A percentile compares a stretch with the other conserved stretches of the same genome.
Conservation (phyloP, 331 rosid species). For the Malus hybrid region DNA sequence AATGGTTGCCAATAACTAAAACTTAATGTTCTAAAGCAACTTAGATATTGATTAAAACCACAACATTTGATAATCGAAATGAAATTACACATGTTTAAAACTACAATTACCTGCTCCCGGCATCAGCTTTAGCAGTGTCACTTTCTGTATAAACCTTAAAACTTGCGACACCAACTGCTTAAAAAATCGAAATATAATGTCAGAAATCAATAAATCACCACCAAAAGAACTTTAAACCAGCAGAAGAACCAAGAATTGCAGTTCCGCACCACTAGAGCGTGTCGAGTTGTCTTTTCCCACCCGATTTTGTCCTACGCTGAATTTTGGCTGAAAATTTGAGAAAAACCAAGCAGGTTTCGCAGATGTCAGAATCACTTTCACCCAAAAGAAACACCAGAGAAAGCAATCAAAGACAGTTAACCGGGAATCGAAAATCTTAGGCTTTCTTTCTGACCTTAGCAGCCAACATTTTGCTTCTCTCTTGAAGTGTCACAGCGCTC, state of each 20-base stretch:
- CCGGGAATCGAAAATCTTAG: not conserved
- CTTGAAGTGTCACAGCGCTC: not conserved
- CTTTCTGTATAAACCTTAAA: conserved; percentile 52
- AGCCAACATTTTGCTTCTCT: conserved; percentile 9
- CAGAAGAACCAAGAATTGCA: not conserved
- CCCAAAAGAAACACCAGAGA: not conserved
- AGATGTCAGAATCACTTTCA: not conserved
- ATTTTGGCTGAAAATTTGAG: not conserved
- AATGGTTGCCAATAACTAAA: too few relatives aligned
- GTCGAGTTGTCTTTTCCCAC: not conserved
- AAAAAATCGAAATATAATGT: not conserved
- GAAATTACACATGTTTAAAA: not conserved
- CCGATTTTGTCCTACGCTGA: not conserved
- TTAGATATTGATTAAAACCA: not conserved
- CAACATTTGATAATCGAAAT: not conserved
- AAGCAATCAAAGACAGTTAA: not conserved
- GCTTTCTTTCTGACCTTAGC: conserved; percentile 13
- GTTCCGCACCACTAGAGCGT: not conserved
- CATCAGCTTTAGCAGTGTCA: conserved; percentile 28
- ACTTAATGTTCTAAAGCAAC: not conserved
- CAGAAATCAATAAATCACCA: not conserved
- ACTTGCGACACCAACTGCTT: conserved; percentile 10
- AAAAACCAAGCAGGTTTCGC: not conserved
- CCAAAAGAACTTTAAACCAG: not conserved
- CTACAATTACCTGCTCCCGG: conserved; percentile 26